Conservation (phyloP, 2,329 filamentous ascomycete genomes). For the Rosellinia necatrix region DNA sequence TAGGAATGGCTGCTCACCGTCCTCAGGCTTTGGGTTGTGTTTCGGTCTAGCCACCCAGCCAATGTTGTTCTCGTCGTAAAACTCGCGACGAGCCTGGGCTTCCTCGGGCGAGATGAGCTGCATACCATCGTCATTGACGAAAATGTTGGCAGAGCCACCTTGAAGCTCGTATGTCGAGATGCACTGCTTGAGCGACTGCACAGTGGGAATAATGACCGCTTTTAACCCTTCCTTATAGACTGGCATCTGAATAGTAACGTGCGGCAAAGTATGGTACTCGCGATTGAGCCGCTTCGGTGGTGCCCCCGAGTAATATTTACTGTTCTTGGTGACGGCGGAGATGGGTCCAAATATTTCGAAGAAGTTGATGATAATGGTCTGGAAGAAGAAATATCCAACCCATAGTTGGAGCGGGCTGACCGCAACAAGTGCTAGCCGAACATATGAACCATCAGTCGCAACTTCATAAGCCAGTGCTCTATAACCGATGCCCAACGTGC, state of each 20-base stretch:
- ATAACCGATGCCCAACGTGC: constrained; percentile 61
- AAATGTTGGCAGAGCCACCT: constrained; percentile 70
- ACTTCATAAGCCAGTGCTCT: constrained; percentile 59
- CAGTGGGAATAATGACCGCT: constrained; percentile 59
- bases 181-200: constrained; percentile 59
- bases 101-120: constrained; percentile 60
- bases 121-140: constrained; percentile 72
- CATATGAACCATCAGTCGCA: constrained; percentile 56
- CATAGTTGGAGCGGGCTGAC: constrained; percentile 61
- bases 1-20: constrained; percentile 56
- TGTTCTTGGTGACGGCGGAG: constrained; percentile 50
- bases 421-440: constrained; percentile 58
- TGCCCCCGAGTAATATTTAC: constrained; percentile 51
- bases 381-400: constrained; percentile 57
- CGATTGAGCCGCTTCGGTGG: constrained; percentile 45
- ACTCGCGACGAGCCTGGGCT: constrained; percentile 54
- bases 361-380: constrained; percentile 53
- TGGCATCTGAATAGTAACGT: constrained; percentile 55
- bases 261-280: constrained; percentile 49
- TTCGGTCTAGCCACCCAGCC: constrained; percentile 59
- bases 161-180: constrained; percentile 64
- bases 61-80: constrained; percentile 62
- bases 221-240: constrained; percentile 55
- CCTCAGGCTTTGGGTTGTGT: constrained; percentile 56
- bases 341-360: constrained; percentile 58